Evolutionary conservation across 1,284 basidiomycete genomes (phyloP).

Genomic region (Termitomyces sp.): DNA sequence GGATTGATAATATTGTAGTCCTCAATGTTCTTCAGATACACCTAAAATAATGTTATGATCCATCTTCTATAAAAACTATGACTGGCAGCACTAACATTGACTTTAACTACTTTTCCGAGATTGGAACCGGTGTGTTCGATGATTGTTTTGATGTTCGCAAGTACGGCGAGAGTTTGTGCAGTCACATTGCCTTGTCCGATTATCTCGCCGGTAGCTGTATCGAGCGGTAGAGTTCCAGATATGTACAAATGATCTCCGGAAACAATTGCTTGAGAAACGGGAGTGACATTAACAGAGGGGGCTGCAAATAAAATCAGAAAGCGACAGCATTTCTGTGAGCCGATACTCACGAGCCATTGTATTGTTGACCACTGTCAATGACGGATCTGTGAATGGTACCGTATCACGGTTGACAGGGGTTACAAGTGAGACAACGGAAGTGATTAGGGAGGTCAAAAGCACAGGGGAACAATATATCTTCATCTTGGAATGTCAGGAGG

Average conservation of each 20-base stretch:
- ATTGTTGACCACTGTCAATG: not conserved
- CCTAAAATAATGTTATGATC: not conserved
- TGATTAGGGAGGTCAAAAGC: not conserved
- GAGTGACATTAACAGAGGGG: conserved; percentile 8
- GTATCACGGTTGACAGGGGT: not conserved
- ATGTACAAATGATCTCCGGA: conserved; percentile 11
- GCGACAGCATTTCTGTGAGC: not conserved
- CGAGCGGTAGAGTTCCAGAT: conserved; percentile 11
- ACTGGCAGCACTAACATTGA: not conserved
- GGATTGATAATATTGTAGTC: conserved; percentile 3
- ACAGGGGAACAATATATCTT: not conserved
- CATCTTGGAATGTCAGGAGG: not conserved
- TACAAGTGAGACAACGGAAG: not conserved
- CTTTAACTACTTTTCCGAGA: conserved; percentile 14
- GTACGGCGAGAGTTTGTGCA: conserved; percentile 8
- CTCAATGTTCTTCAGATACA: conserved; percentile 11
- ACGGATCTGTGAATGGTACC: not conserved
- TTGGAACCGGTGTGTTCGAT: conserved; percentile 8
- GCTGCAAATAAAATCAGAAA: not conserved
- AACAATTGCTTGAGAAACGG: conserved; percentile 12
- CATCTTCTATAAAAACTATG: not conserved
- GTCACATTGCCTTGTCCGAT: conserved; percentile 10
- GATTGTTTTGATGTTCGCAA: conserved; percentile 8
- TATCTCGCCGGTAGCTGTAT: conserved; percentile 6
- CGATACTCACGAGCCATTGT: not conserved